These are phyloP conservation scores for Mesembryanthemum crystallinum DNA, from an alignment of 148 eudicot species.

Conservation along the genomic window DNA sequence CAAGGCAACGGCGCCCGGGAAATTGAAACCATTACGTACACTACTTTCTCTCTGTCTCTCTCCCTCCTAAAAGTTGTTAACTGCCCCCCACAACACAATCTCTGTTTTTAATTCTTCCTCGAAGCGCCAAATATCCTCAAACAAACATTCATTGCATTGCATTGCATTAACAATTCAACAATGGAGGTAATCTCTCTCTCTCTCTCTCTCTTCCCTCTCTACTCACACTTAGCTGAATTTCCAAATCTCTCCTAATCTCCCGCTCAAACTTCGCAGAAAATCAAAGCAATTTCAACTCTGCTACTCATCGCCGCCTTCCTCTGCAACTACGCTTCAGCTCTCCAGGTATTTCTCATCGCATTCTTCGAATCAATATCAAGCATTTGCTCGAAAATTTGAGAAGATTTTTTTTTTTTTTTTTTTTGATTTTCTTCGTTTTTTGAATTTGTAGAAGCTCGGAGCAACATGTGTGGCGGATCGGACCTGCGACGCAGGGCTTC, in stretches of 20 bases:
- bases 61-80: neutral
- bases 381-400: neutral
- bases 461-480: slow-evolving; percentile 42
- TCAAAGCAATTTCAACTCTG: slow-evolving; percentile 16
- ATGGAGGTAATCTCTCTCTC: slow-evolving; percentile 19
- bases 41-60: neutral
- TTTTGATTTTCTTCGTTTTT: no score
- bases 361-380: no score
- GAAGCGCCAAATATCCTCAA: neutral
- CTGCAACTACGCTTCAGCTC: slow-evolving; percentile 41
- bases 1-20: neutral
- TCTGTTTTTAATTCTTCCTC: neutral
- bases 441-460: slow-evolving; percentile 44
- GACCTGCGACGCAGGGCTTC: slow-evolving; percentile 69
- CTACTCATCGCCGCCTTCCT: slow-evolving; percentile 29
- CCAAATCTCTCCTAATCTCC: no score
- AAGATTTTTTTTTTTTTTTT: neutral
- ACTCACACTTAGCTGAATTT: neutral
- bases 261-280: slow-evolving; percentile 23
- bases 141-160: neutral
- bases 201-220: neutral
- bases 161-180: slow-evolving; percentile 7
- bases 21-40: neutral
- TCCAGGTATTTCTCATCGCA: slow-evolving; percentile 35
- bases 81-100: neutral